Conservation (phyloP, 805 yeast species). For the Lachancea quebecensis region DNA sequence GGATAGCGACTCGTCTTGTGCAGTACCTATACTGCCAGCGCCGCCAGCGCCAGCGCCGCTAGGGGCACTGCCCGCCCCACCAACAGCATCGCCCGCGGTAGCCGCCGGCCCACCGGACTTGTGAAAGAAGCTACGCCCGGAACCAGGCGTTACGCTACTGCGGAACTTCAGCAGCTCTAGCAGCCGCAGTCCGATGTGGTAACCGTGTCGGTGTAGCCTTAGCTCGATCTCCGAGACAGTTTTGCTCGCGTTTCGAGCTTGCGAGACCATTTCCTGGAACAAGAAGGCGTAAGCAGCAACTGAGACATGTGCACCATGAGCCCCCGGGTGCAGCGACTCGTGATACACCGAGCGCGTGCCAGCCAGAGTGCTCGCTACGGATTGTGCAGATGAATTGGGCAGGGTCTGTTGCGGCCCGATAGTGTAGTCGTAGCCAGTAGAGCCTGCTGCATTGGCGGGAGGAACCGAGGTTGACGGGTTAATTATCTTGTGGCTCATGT, state of each 20-base stretch:
- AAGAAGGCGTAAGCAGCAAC: conserved; percentile 62
- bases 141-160: conserved; percentile 22
- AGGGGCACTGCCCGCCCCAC: too few relatives aligned
- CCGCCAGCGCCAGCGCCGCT: background rate
- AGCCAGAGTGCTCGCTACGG: conserved; percentile 1
- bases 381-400: conserved; percentile 11
- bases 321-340: conserved; percentile 18
- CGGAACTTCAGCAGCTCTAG: conserved; percentile 47
- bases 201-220: conserved; percentile 65
- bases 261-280: conserved; percentile 64
- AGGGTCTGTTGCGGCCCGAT: conserved; percentile 27
- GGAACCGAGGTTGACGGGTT: conserved; percentile 19
- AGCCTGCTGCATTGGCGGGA: background rate
- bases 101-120: background rate
- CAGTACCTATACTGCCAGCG: background rate
- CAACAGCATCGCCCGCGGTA: background rate
- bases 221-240: conserved; percentile 59
- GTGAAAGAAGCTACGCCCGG: conserved; percentile 1
- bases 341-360: conserved; percentile 19
- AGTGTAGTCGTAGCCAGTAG: conserved; percentile 24
- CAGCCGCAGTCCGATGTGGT: conserved; percentile 62
- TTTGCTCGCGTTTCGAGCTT: conserved; percentile 51
- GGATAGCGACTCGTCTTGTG: conserved; percentile 17
- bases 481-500: conserved; percentile 25
- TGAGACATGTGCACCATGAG: conserved; percentile 44